Evolutionary conservation across 2,329 filamentous ascomycete species (phyloP).

Genomic region (Cercospora janseana): DNA sequence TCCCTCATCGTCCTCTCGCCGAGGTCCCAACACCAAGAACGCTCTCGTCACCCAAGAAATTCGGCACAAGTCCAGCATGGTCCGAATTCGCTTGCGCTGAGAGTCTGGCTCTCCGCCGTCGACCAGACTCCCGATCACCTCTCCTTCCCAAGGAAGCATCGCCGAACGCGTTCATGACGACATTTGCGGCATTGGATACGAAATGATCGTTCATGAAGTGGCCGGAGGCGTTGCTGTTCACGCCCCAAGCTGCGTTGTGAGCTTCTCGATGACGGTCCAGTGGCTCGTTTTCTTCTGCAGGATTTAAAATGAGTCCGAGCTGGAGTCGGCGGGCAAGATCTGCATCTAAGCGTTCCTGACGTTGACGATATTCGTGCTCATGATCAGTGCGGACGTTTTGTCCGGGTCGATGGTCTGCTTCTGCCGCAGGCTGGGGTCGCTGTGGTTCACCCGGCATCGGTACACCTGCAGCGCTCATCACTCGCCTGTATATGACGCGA

Average conservation of each 20-base stretch:
- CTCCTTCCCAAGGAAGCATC: constrained; percentile 35
- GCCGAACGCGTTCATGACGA: constrained; percentile 36
- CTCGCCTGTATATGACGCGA: constrained; percentile 39
- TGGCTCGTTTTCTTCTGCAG: constrained; percentile 28
- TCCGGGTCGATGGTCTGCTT: no score
- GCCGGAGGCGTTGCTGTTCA: constrained; percentile 51
- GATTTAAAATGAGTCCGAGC: constrained; percentile 40
- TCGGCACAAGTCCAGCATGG: constrained; percentile 32
- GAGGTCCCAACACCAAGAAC: constrained; percentile 30
- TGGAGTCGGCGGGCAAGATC: constrained; percentile 54
- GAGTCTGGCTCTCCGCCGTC: constrained; percentile 28
- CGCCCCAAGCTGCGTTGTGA: constrained; percentile 34
- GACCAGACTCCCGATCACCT: constrained; percentile 34
- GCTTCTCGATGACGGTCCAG: constrained; percentile 39
- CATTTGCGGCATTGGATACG: constrained; percentile 36
- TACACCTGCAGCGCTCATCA: constrained; percentile 27
- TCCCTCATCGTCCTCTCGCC: background rate
- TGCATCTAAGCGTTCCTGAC: constrained; percentile 50
- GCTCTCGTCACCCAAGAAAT: constrained; percentile 39
- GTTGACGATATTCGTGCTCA: constrained; percentile 41
- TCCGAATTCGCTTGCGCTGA: constrained; percentile 14
- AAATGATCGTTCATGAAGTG: constrained; percentile 65
- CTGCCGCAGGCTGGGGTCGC: background rate
- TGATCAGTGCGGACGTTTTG: no score
- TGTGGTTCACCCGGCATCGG: constrained; percentile 10